Base-by-base conservation (phyloP, 2,329 filamentous ascomycete genomes). In the Xylariales sp. region DNA sequence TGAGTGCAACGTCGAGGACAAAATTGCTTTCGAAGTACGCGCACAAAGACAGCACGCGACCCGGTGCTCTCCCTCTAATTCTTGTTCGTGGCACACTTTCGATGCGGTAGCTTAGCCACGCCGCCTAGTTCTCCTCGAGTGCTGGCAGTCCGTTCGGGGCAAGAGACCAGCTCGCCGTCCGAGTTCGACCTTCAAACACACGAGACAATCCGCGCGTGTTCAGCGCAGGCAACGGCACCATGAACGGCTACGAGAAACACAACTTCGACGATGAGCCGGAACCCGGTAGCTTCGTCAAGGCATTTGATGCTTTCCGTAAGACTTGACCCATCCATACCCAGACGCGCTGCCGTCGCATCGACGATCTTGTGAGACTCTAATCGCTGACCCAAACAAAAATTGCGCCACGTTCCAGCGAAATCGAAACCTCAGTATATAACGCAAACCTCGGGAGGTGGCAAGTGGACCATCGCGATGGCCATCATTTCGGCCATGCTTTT, bases 271-370 rank as follows among this genome's bases (percentile, higher is more conserved):
- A 95, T 54, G 84, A 85, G 55, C 82, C 87, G 52, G 83, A 83
- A 58, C 72, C 71, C 40, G 74, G 78, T 40, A 72, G 66, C 61
- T 76, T 83, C 41, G 79, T 95, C 55, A 83, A 83, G 63, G 89
- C 91, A 42, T 98, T 98, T 65, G 93, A 98, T 70, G 91, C 90
- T 49, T 98, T 98, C 62, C 91, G 89, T 95, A 78, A 59, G 86
- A 52, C 30, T 19, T 29, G 36, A 20, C n/a, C 13, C 5, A n/a
- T n/a, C n/a, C 19, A n/a, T n/a, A n/a, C n/a, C n/a, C n/a, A n/a
- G n/a, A n/a, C n/a, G n/a, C n/a, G n/a, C n/a, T n/a, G n/a, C n/a
- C n/a, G n/a, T n/a, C n/a, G n/a, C n/a, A n/a, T n/a, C n/a, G n/a
- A n/a, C n/a, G n/a, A n/a, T n/a, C n/a, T n/a, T n/a, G n/a, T n/a